These are phyloP conservation scores for Rhizopogon vesiculosus DNA, from an alignment of 768 basidiomycete genomes.

Conservation along the genomic window DNA sequence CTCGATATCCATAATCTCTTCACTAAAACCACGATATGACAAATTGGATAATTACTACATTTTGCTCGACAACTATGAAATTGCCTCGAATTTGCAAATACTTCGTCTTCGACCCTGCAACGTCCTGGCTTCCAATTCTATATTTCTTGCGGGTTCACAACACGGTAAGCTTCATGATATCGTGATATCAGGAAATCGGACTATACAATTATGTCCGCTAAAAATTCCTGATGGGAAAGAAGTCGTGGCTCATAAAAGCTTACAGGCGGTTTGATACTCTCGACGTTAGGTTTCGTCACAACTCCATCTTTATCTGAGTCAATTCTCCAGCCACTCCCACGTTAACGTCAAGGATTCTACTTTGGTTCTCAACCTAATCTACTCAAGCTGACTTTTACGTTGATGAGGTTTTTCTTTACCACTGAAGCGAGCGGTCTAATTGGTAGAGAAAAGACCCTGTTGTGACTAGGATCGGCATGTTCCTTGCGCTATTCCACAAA, in stretches of 20 bases:
- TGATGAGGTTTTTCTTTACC: not conserved
- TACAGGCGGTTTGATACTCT: not conserved
- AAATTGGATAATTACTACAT: not conserved
- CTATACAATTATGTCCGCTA: too few relatives aligned
- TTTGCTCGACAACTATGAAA: not conserved
- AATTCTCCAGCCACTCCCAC: not conserved
- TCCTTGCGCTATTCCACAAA: not conserved
- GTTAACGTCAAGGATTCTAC: not conserved
- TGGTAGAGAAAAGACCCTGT: not conserved
- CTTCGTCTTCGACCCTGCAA: not conserved
- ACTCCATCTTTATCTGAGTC: not conserved
- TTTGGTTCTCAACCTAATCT: not conserved
- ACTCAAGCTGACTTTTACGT: not conserved
- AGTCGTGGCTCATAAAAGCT: not conserved
- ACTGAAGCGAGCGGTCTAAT: not conserved
- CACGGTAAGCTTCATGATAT: not conserved
- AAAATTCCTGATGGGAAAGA: not conserved
- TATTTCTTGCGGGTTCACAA: not conserved
- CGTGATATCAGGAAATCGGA: not conserved
- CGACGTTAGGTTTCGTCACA: not conserved
- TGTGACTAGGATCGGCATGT: not conserved
- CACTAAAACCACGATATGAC: constrained; percentile 2
- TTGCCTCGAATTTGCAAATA: not conserved
- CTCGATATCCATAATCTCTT: constrained; percentile 14
- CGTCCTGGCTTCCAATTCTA: not conserved